A percentile compares a stretch with the other conserved stretches of the same genome.
These are phyloP conservation scores for Cymbopogon citratus DNA, from an alignment of 176 grass and related monocot genomes.

Conservation along the genomic window DNA sequence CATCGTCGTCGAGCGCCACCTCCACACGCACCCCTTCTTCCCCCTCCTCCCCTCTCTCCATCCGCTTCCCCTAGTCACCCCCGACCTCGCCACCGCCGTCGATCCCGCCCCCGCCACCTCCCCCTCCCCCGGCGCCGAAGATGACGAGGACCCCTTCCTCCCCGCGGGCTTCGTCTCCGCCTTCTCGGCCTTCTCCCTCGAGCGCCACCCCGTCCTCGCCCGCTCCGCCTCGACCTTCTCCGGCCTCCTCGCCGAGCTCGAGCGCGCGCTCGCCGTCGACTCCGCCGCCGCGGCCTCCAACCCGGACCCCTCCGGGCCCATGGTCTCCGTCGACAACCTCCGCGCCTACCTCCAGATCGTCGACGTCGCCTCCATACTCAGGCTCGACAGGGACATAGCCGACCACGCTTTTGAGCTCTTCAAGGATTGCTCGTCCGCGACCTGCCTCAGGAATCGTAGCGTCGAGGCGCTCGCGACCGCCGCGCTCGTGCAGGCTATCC, in stretches of 20 bases:
- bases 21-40: slow-evolving; percentile 83
- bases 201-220: slow-evolving; percentile 73
- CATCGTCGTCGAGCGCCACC: slow-evolving; percentile 68
- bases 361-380: slow-evolving; percentile 78
- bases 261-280: slow-evolving; percentile 64
- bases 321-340: slow-evolving; percentile 84
- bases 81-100: slow-evolving; percentile 54
- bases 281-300: slow-evolving; percentile 38
- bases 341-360: slow-evolving; percentile 97
- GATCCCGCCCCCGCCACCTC: neutral
- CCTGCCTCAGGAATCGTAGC: slow-evolving; percentile 88
- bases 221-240: slow-evolving; percentile 84
- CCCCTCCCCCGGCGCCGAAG: neutral
- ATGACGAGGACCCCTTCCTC: slow-evolving; percentile 74
- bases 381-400: slow-evolving; percentile 73
- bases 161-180: slow-evolving; percentile 86
- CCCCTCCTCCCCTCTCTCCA: slow-evolving; percentile 58
- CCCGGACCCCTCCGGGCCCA: slow-evolving; percentile 58
- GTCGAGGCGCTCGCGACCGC: slow-evolving; percentile 89
- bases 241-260: slow-evolving; percentile 89
- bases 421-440: slow-evolving; percentile 79
- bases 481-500: slow-evolving; percentile 91
- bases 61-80: slow-evolving; percentile 74
- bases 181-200: slow-evolving; percentile 93
- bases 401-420: slow-evolving; percentile 97